Evolutionary conservation across 75 land plant genomes (phyloP).

Genomic region (Isoetes taiwanensis): DNA sequence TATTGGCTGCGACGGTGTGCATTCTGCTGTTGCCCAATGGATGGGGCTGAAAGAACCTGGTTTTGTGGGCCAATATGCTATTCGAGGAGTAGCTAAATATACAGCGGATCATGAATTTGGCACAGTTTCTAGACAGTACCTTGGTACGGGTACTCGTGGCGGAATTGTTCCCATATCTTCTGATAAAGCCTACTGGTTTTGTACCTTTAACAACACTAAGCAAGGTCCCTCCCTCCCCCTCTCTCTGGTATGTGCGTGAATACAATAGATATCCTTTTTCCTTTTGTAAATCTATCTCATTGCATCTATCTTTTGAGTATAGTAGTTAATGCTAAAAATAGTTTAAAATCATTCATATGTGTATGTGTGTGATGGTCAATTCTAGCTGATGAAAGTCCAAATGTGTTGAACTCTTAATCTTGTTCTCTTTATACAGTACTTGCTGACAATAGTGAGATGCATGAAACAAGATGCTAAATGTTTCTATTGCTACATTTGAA

Average conservation of each 20-base stretch:
- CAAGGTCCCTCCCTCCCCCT: conserved; percentile 26
- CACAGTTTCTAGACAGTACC: conserved; percentile 12
- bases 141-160: conserved; percentile 20
- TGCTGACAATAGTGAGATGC: background rate
- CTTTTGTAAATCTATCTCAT: background rate
- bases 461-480: background rate
- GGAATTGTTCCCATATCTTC: conserved; percentile 26
- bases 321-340: background rate
- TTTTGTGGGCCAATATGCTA: conserved; percentile 21
- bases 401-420: conserved; percentile 10
- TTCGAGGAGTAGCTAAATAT: conserved; percentile 26
- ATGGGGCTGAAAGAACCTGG: conserved; percentile 23
- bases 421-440: background rate
- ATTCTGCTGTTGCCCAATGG: conserved; percentile 57
- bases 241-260: background rate
- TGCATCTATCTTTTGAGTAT: background rate
- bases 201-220: conserved; percentile 35
- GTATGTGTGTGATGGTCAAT: conserved; percentile 5
- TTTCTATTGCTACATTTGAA: background rate
- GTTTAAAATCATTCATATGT: conserved; percentile 7
- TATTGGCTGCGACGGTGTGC: conserved; percentile 85
- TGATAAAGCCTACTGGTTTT: conserved; percentile 33
- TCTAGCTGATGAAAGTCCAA: conserved; percentile 21
- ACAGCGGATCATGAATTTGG: conserved; percentile 25
- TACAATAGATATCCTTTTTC: background rate